phyloP scores from a whole-genome alignment of 768 basidiomycete genomes.

The Termitomyces sp. region DNA sequence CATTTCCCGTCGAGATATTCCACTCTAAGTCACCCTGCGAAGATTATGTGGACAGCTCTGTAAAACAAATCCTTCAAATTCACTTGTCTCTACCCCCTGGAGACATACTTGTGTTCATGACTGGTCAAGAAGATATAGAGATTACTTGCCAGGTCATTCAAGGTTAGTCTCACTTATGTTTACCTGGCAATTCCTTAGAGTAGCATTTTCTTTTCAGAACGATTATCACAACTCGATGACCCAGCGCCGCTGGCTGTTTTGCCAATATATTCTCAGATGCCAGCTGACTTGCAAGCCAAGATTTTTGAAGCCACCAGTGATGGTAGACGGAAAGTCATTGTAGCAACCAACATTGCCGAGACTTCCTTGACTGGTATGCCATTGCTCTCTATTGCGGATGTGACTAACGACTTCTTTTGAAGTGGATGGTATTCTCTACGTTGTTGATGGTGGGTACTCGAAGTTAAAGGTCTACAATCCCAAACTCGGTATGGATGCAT shows the following conservation, averaged over 20 bases:
- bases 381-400: not conserved
- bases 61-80: constrained; percentile 97
- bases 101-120: constrained; percentile 98
- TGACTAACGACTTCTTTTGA: constrained; percentile 10
- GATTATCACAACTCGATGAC: constrained; percentile 87
- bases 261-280: constrained; percentile 99
- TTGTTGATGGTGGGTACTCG: constrained; percentile 94
- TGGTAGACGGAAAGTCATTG: constrained; percentile 93
- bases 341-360: constrained; percentile 98
- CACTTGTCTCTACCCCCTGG: constrained; percentile 90
- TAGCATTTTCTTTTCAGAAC: constrained; percentile 49
- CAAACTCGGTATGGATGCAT: constrained; percentile 97
- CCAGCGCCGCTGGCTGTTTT: constrained; percentile 84
- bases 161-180: constrained; percentile 38
- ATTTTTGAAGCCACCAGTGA: constrained; percentile 95
- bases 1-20: constrained; percentile 96
- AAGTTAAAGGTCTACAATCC: constrained; percentile 99
- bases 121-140: constrained; percentile 99
- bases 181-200: not conserved
- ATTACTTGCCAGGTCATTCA: constrained; percentile 91
- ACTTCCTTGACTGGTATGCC: constrained; percentile 86
- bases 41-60: constrained; percentile 96
- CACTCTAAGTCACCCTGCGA: constrained; percentile 98
- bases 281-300: constrained; percentile 96
- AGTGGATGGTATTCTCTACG: constrained; percentile 98